Percentiles rank a stretch among this genome's conserved stretches.
These are phyloP conservation scores for Corynascus novoguineensis DNA, from an alignment of 495 filamentous ascomycete species.

Conservation along the genomic window DNA sequence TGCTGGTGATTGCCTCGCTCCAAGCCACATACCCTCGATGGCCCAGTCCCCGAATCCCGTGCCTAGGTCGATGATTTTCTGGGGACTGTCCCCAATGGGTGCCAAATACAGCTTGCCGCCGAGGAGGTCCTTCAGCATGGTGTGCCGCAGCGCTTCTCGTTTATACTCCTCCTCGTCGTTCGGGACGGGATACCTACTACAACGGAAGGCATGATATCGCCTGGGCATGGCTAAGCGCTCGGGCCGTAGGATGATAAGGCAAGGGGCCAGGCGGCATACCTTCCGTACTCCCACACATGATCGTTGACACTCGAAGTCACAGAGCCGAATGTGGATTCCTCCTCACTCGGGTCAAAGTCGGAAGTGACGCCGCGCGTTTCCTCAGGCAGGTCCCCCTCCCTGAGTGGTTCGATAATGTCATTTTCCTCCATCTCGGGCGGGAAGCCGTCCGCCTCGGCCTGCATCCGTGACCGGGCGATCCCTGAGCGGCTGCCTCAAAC, in stretches of 20 bases:
- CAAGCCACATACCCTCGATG: slow-evolving; percentile 53
- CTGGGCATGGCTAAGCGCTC: slow-evolving; percentile 12
- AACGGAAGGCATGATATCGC: slow-evolving; percentile 32
- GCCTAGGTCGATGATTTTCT: slow-evolving; percentile 62
- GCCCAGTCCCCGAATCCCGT: slow-evolving; percentile 61
- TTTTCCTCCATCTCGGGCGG: slow-evolving; percentile 25
- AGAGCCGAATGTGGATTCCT: slow-evolving; percentile 28
- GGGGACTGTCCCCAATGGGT: slow-evolving; percentile 50
- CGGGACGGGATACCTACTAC: slow-evolving; percentile 33
- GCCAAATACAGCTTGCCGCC: slow-evolving; percentile 55
- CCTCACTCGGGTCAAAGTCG: slow-evolving; percentile 29
- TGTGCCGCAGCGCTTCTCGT: slow-evolving; percentile 49
- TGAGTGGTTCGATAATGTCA: slow-evolving; percentile 20
- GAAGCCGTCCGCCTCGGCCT: not conserved
- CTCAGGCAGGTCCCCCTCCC: slow-evolving; percentile 14
- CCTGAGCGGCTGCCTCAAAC: not conserved
- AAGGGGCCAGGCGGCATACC: slow-evolving; percentile 13
- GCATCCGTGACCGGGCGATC: slow-evolving; percentile 1
- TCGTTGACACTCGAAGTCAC: slow-evolving; percentile 31
- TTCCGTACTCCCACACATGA: slow-evolving; percentile 36
- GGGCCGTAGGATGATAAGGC: not conserved
- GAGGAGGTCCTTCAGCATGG: slow-evolving; percentile 52
- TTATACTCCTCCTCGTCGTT: slow-evolving; percentile 38
- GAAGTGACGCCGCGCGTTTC: slow-evolving; percentile 24
- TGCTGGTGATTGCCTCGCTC: slow-evolving; percentile 1